A percentile compares a stretch with the other conserved stretches of the same genome.
phyloP scores from a whole-genome alignment of 2,329 filamentous ascomycete species.

The Bisporella sp. region DNA sequence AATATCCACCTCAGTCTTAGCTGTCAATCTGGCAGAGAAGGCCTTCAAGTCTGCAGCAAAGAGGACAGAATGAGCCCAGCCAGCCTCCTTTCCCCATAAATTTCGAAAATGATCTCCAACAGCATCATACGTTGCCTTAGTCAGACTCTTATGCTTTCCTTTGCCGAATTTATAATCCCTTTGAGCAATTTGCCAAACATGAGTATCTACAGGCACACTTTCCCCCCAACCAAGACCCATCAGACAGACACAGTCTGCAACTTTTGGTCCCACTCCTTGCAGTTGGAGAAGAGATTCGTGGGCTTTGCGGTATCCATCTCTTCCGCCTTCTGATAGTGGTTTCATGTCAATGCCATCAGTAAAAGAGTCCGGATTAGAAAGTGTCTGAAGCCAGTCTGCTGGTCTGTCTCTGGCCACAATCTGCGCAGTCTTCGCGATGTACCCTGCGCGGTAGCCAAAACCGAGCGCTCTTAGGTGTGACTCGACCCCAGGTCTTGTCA shows the following conservation, averaged over 20 bases:
- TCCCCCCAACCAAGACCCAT: slow-evolving; percentile 97
- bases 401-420: slow-evolving; percentile 64
- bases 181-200: slow-evolving; percentile 97
- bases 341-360: slow-evolving; percentile 50
- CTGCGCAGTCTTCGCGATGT: slow-evolving; percentile 78
- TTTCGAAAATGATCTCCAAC: slow-evolving; percentile 83
- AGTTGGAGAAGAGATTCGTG: slow-evolving; percentile 74
- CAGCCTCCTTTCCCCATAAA: slow-evolving; percentile 88
- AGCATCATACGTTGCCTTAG: slow-evolving; percentile 80
- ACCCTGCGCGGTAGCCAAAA: slow-evolving; percentile 92
- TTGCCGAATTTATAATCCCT: slow-evolving; percentile 90
- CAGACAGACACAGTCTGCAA: slow-evolving; percentile 91
- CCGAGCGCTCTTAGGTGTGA: slow-evolving; percentile 72
- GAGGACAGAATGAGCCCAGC: slow-evolving; percentile 95
- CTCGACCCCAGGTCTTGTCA: slow-evolving; percentile 74
- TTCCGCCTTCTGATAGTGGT: slow-evolving; percentile 41
- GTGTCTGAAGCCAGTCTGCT: slow-evolving; percentile 64
- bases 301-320: slow-evolving; percentile 61
- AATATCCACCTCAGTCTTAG: slow-evolving; percentile 40
- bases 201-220: slow-evolving; percentile 91
- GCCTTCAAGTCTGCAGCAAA: slow-evolving; percentile 88
- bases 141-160: slow-evolving; percentile 76
- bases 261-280: slow-evolving; percentile 90
- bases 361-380: slow-evolving; percentile 78
- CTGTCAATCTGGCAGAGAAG: slow-evolving; percentile 58